phyloP scores from a whole-genome alignment of 208 protist genomes.

The Strigomonas galati region DNA sequence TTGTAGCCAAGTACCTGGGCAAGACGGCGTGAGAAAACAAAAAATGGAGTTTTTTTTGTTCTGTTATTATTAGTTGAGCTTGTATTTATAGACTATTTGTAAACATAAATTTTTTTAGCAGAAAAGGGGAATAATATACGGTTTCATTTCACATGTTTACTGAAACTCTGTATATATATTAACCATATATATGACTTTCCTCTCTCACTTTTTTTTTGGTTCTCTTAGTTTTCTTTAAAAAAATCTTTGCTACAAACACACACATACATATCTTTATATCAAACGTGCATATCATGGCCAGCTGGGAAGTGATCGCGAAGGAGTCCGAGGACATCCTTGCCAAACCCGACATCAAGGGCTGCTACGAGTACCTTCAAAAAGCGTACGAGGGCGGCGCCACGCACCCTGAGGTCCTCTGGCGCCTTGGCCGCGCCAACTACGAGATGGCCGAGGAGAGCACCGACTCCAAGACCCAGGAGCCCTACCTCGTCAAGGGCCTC shows the following conservation, averaged over 20 bases:
- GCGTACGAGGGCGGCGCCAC: constrained; percentile 53
- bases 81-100: not conserved
- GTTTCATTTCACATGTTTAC: no score
- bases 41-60: constrained; percentile 11
- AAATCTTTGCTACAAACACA: constrained; percentile 7
- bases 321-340: constrained; percentile 54
- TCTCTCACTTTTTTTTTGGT: constrained; percentile 23
- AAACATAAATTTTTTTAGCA: not conserved
- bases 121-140: not conserved
- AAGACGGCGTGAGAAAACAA: not conserved
- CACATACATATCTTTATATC: not conserved
- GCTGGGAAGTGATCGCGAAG: constrained; percentile 59
- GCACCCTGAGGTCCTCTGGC: constrained; percentile 82
- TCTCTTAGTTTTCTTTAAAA: not conserved
- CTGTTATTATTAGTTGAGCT: not conserved
- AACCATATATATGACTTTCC: constrained; percentile 1
- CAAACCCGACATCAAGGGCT: constrained; percentile 58
- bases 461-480: constrained; percentile 37
- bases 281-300: constrained; percentile 39
- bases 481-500: constrained; percentile 60
- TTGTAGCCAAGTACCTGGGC: constrained; percentile 61
- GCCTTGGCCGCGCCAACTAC: constrained; percentile 73
- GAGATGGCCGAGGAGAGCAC: constrained; percentile 68
- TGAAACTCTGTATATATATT: no score
- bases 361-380: constrained; percentile 51